Evolutionary conservation across 2,329 filamentous ascomycete species (phyloP).

Genomic region (Penicillium sp.): DNA sequence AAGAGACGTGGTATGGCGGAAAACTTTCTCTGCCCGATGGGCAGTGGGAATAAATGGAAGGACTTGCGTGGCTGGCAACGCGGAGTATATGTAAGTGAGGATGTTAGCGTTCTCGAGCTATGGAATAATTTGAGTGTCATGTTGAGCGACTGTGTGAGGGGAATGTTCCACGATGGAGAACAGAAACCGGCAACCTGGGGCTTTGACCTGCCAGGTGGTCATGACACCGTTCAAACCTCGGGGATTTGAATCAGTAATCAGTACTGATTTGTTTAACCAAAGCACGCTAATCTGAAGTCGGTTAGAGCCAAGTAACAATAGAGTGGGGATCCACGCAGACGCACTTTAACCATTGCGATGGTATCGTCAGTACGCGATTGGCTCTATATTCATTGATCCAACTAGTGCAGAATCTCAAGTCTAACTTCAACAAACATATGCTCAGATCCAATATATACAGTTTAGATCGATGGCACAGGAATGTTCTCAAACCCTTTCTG

Average conservation of each 20-base stretch:
- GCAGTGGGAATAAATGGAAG: background rate
- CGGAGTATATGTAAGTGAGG: background rate
- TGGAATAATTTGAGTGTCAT: background rate
- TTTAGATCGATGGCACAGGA: conserved; percentile 33
- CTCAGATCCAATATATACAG: background rate
- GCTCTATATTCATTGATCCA: background rate
- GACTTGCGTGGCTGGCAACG: background rate
- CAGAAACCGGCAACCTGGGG: background rate
- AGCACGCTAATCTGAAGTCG: background rate
- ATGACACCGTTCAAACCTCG: background rate
- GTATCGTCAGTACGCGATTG: background rate
- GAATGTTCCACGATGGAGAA: background rate
- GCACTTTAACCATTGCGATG: background rate
- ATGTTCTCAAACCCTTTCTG: conserved; percentile 49
- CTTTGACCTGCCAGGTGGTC: background rate
- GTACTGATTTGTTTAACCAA: background rate
- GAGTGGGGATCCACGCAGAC: too few species aligned
- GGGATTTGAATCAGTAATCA: background rate
- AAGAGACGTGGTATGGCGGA: background rate
- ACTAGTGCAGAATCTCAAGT: background rate
- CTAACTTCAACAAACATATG: background rate
- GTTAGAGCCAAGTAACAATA: background rate
- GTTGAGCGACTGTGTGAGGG: background rate
- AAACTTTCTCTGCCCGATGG: background rate
- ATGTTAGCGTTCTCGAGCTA: background rate